Evolutionary conservation across 2,329 filamentous ascomycete species (phyloP).

Genomic region (Sporothrix schenckii): DNA sequence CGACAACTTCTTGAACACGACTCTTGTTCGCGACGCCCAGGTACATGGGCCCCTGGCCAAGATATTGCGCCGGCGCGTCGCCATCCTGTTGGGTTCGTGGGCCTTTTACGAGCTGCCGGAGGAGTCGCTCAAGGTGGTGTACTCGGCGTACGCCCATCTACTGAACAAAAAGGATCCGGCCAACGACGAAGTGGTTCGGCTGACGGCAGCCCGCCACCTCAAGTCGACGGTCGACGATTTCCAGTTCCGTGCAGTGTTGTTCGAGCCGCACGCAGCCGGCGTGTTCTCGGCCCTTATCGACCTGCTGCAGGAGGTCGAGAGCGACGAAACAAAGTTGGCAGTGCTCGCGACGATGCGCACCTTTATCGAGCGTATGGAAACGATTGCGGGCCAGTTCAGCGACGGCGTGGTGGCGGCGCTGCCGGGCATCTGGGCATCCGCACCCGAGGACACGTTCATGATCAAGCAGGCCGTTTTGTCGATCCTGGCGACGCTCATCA

Average conservation of each 20-base stretch:
- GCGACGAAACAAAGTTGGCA: constrained; percentile 87
- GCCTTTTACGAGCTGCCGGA: constrained; percentile 74
- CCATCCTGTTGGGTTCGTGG: constrained; percentile 89
- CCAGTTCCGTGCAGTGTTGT: constrained; percentile 72
- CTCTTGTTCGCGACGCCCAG: constrained; percentile 78
- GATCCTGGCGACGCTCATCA: constrained; percentile 81
- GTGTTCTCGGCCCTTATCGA: constrained; percentile 73
- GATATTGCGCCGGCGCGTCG: constrained; percentile 81
- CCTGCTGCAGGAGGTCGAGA: constrained; percentile 76
- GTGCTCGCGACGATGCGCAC: constrained; percentile 84
- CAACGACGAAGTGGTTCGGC: constrained; percentile 89
- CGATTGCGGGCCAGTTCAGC: constrained; percentile 67
- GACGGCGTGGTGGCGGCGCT: constrained; percentile 81
- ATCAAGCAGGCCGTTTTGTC: constrained; percentile 93
- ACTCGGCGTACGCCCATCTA: constrained; percentile 86
- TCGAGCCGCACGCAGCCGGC: constrained; percentile 75
- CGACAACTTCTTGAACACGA: constrained; percentile 73
- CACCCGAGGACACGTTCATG: constrained; percentile 78
- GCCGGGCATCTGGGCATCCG: constrained; percentile 81
- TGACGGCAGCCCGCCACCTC: constrained; percentile 86
- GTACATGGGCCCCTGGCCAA: constrained; percentile 65
- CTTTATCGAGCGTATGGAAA: constrained; percentile 79
- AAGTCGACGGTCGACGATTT: constrained; percentile 81
- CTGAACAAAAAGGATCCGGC: constrained; percentile 72
- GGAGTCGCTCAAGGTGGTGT: constrained; percentile 71